A percentile compares a stretch with the other conserved stretches of the same genome.
Conservation (phyloP, 108 stramenopile species). For the Thalassiosira profunda region DNA sequence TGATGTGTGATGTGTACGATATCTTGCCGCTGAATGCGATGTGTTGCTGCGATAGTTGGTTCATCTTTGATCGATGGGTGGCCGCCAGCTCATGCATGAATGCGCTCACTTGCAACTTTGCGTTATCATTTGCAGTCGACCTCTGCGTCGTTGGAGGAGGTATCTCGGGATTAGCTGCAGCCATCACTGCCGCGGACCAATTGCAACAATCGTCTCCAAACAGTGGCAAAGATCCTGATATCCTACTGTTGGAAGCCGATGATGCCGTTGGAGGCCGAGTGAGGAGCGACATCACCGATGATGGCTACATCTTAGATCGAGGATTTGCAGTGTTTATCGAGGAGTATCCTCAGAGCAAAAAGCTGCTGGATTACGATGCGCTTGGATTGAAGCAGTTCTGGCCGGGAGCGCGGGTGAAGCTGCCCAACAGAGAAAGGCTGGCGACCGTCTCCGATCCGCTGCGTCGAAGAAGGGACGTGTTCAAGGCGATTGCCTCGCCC, state of each 20-base stretch:
- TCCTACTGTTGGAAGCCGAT: constrained; percentile 68
- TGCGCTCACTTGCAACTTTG: too few relatives aligned
- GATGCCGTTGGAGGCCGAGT: constrained; percentile 79
- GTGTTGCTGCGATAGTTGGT: too few relatives aligned
- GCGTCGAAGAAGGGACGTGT: constrained; percentile 56
- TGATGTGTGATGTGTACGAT: too few relatives aligned
- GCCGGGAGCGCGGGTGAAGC: constrained; percentile 82
- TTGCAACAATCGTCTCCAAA: too few relatives aligned
- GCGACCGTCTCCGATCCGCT: constrained; percentile 82
- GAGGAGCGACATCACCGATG: constrained; percentile 63
- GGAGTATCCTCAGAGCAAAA: constrained; percentile 77
- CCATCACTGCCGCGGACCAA: constrained; percentile 52
- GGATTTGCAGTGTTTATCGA: constrained; percentile 94
- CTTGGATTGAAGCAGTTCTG: constrained; percentile 64
- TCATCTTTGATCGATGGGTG: too few relatives aligned
- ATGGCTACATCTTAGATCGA: constrained; percentile 82
- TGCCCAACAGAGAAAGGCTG: constrained; percentile 28
- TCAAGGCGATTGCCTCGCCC: constrained; percentile 60
- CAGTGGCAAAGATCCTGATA: not conserved
- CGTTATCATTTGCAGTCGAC: too few relatives aligned
- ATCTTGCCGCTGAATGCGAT: too few relatives aligned
- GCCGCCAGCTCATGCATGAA: too few relatives aligned
- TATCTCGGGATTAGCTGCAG: constrained; percentile 77
- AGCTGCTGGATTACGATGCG: constrained; percentile 68
- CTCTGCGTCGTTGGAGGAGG: constrained; percentile 83